Evolutionary conservation across 768 basidiomycete species (phyloP).

Genomic region (Coprinopsis marcescibilis): DNA sequence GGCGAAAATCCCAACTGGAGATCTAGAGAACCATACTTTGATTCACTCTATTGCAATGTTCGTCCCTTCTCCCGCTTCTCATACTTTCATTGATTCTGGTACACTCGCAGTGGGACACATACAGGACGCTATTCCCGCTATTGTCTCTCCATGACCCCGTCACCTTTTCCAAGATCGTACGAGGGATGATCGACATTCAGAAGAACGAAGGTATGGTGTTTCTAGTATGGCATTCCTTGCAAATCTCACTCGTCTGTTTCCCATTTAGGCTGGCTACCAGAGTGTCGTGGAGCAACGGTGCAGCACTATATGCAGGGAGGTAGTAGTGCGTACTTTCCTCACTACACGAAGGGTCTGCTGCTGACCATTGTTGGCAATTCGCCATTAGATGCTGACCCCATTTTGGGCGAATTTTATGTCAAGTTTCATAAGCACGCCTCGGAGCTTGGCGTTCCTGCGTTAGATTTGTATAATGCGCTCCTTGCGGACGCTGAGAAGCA

Average conservation of each 20-base stretch:
- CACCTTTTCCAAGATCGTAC: constrained; percentile 52
- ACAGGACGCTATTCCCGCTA: constrained; percentile 54
- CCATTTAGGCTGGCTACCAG: constrained; percentile 67
- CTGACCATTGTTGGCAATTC: neutral
- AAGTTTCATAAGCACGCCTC: constrained; percentile 52
- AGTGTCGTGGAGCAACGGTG: constrained; percentile 53
- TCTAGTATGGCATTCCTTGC: no score
- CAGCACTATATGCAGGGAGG: constrained; percentile 55
- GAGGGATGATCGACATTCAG: constrained; percentile 64
- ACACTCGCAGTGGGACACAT: constrained; percentile 55
- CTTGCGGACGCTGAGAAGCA: constrained; percentile 54
- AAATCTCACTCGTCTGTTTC: no score
- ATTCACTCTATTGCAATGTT: constrained; percentile 66
- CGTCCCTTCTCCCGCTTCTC: neutral
- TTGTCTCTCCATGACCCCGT: constrained; percentile 60
- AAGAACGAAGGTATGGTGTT: constrained; percentile 54
- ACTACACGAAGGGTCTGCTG: neutral
- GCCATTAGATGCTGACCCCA: constrained; percentile 65
- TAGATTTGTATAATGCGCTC: constrained; percentile 50
- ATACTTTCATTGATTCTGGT: neutral
- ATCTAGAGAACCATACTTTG: constrained; percentile 60
- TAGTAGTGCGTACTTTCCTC: constrained; percentile 40
- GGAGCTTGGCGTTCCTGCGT: constrained; percentile 40
- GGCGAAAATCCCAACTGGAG: constrained; percentile 63
- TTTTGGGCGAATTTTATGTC: constrained; percentile 59